These are phyloP conservation scores for Chlamydomonas incerta DNA, from an alignment of 139 green algal species.

Conservation along the genomic window DNA sequence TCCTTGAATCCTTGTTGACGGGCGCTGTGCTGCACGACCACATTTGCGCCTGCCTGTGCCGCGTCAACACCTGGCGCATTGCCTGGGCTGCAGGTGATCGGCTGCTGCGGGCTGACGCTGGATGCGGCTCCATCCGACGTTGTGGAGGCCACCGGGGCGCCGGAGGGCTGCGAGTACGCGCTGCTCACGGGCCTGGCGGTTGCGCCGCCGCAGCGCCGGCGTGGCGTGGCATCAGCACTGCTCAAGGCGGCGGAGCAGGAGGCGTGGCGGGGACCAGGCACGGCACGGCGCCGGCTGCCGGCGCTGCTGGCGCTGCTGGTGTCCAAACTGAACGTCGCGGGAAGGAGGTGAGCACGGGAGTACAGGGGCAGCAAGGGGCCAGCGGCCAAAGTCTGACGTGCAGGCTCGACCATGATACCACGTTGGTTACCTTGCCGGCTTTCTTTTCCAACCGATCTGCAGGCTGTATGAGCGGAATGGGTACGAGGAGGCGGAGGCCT, in stretches of 20 bases:
- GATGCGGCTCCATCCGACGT: neutral
- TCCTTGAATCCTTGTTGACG: no score
- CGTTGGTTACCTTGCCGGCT: no score
- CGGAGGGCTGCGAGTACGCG: neutral
- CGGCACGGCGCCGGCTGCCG: neutral
- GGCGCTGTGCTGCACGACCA: no score
- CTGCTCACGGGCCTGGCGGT: slow-evolving; percentile 36
- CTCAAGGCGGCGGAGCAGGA: neutral
- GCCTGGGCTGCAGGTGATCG: neutral
- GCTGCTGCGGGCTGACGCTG: slow-evolving; percentile 11
- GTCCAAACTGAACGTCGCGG: neutral
- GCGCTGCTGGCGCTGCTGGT: slow-evolving; percentile 29
- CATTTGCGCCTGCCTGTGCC: no score
- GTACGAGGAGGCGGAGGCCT: neutral
- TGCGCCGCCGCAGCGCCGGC: neutral
- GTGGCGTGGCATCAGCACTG: slow-evolving; percentile 10
- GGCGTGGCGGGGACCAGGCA: neutral
- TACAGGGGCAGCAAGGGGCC: no score
- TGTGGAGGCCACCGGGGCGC: neutral
- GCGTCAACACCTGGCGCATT: no score
- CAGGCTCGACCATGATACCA: no score
- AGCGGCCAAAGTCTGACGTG: no score
- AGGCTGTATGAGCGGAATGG: slow-evolving; percentile 25
- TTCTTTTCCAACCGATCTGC: neutral
- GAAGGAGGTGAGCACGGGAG: neutral